phyloP scores from a whole-genome alignment of 768 basidiomycete genomes.

The Sistotremastrum niveocremeum region DNA sequence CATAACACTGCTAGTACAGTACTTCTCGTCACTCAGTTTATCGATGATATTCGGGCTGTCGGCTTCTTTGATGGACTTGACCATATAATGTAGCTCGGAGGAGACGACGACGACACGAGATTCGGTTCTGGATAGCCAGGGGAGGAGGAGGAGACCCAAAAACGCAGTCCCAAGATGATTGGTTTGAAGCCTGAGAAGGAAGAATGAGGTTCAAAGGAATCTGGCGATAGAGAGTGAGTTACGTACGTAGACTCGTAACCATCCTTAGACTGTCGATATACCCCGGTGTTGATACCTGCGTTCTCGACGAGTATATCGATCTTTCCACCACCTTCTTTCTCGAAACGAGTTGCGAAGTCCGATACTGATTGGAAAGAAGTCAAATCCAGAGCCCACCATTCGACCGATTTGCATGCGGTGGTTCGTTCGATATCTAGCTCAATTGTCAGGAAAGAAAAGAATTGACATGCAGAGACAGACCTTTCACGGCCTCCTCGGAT shows the following conservation, averaged over 20 bases:
- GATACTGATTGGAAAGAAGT: constrained; percentile 5
- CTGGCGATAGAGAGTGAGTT: neutral
- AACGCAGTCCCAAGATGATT: constrained; percentile 7
- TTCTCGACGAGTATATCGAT: constrained; percentile 7
- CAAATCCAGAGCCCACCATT: constrained; percentile 9
- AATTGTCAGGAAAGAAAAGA: neutral
- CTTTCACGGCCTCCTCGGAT: constrained; percentile 15
- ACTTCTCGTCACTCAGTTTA: constrained; percentile 1
- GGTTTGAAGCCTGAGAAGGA: constrained; percentile 4
- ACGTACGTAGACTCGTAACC: constrained; percentile 9
- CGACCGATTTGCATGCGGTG: neutral
- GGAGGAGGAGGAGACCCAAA: constrained; percentile 7
- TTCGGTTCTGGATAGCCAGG: constrained; percentile 3
- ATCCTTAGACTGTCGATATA: constrained; percentile 4
- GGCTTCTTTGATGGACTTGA: neutral
- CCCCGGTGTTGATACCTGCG: neutral
- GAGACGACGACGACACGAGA: constrained; percentile 3
- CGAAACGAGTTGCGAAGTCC: constrained; percentile 3
- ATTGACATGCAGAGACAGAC: constrained; percentile 14
- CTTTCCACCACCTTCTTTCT: constrained; percentile 4
- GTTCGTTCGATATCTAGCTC: neutral
- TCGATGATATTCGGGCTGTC: constrained; percentile 2
- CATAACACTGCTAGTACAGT: constrained; percentile 5
- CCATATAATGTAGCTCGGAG: constrained; percentile 4
- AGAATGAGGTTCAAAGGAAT: neutral